Conservation (phyloP, 164 flowering plant species). For the Vitis amurensis region DNA sequence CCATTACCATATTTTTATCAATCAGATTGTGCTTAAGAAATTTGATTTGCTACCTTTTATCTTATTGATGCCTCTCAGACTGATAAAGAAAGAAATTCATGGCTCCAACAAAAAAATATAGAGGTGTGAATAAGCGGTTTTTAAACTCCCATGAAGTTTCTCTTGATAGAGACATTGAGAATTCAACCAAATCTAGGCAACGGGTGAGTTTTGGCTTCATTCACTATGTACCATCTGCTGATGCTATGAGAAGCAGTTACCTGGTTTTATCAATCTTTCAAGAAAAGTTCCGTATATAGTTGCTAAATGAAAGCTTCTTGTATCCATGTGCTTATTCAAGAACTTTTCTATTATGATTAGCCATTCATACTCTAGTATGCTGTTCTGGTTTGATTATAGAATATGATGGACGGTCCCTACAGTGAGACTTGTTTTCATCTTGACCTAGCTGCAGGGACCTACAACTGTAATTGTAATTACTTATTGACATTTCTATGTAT, state of each 20-base stretch:
- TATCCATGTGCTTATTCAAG: background rate
- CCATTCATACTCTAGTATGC: background rate
- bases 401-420: too few relatives aligned
- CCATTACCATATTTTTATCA: background rate
- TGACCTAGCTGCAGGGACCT: too few relatives aligned
- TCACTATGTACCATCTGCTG: too few relatives aligned
- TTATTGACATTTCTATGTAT: too few relatives aligned
- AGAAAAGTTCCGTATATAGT: too few relatives aligned
- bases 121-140: conserved; percentile 32
- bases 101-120: conserved; percentile 37
- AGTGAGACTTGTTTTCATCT: too few relatives aligned
- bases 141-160: conserved; percentile 24
- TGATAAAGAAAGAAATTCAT: conserved; percentile 5
- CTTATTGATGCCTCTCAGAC: background rate
- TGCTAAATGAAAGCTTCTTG: too few relatives aligned
- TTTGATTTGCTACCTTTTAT: background rate
- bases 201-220: conserved; percentile 41
- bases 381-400: background rate
- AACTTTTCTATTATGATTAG: background rate
- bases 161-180: conserved; percentile 26
- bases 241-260: too few relatives aligned
- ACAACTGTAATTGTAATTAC: too few relatives aligned
- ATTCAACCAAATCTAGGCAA: conserved; percentile 35
- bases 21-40: background rate
- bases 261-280: too few relatives aligned